Evolutionary conservation across 1,284 basidiomycete genomes (phyloP).

Genomic region (Dichomitus squalens): DNA sequence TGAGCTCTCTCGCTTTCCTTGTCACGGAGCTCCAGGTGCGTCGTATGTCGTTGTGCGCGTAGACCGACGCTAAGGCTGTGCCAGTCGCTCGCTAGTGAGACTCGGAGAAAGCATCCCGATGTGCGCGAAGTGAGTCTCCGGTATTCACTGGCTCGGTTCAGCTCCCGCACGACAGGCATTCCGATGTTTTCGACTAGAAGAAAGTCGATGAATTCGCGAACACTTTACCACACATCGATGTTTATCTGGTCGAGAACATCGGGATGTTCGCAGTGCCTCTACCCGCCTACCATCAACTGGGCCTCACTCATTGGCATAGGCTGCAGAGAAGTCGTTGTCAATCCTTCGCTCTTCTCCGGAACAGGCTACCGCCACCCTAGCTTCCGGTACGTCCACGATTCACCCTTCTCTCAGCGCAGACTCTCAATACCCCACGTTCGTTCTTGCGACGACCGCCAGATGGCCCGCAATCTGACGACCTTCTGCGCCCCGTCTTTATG

Average conservation of each 20-base stretch:
- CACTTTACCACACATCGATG: too few species aligned
- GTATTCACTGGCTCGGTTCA: not conserved
- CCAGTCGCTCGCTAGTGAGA: slow-evolving; percentile 79
- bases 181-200: too few species aligned
- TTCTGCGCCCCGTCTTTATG: slow-evolving; percentile 90
- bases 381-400: slow-evolving; percentile 52
- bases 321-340: slow-evolving; percentile 83
- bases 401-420: not conserved
- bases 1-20: slow-evolving; percentile 57
- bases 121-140: slow-evolving; percentile 71
- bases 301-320: slow-evolving; percentile 41
- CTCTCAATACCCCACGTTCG: not conserved
- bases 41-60: not conserved
- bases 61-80: slow-evolving; percentile 1
- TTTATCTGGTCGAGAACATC: too few species aligned
- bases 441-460: slow-evolving; percentile 43
- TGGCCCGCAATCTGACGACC: slow-evolving; percentile 76
- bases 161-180: too few species aligned
- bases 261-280: too few species aligned
- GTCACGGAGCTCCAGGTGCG: slow-evolving; percentile 57
- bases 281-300: too few species aligned
- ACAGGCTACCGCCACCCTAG: slow-evolving; percentile 61
- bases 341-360: slow-evolving; percentile 78
- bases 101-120: slow-evolving; percentile 79
- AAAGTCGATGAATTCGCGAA: too few species aligned